A percentile compares a stretch with the other conserved stretches of the same genome.
Evolutionary conservation across 441 rosid species (phyloP).

Genomic region (Bruguiera hainesii): DNA sequence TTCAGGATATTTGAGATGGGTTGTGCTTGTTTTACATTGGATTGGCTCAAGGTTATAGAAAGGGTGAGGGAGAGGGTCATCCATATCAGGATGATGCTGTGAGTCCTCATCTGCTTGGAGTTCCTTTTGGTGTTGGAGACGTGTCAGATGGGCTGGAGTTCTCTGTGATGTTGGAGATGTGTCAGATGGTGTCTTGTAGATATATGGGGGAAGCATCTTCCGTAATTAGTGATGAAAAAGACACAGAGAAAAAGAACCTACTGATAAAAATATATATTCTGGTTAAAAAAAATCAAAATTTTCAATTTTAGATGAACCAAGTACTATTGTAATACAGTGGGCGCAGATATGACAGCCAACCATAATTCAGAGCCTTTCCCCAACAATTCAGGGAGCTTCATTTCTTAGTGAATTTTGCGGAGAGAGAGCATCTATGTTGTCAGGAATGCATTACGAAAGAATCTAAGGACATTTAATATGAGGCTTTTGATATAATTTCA

Average conservation of each 20-base stretch:
- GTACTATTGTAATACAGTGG: too few relatives aligned
- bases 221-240: slow-evolving; percentile 1
- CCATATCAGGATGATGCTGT: slow-evolving; percentile 5
- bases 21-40: slow-evolving; percentile 27
- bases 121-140: neutral
- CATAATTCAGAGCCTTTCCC: too few relatives aligned
- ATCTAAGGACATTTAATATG: too few relatives aligned
- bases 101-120: slow-evolving; percentile 26
- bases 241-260: neutral
- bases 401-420: too few relatives aligned
- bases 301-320: too few relatives aligned
- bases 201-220: neutral
- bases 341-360: too few relatives aligned
- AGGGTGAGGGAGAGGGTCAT: slow-evolving; percentile 27
- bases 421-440: too few relatives aligned
- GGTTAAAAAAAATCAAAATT: too few relatives aligned
- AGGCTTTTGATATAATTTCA: too few relatives aligned
- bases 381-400: too few relatives aligned
- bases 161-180: neutral
- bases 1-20: slow-evolving; percentile 19
- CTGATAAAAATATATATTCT: too few relatives aligned
- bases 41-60: slow-evolving; percentile 24
- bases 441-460: too few relatives aligned
- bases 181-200: neutral
- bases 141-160: neutral